Evolutionary conservation across 495 filamentous ascomycete species (phyloP).

Genomic region (Amphirosellinia nigrospora): DNA sequence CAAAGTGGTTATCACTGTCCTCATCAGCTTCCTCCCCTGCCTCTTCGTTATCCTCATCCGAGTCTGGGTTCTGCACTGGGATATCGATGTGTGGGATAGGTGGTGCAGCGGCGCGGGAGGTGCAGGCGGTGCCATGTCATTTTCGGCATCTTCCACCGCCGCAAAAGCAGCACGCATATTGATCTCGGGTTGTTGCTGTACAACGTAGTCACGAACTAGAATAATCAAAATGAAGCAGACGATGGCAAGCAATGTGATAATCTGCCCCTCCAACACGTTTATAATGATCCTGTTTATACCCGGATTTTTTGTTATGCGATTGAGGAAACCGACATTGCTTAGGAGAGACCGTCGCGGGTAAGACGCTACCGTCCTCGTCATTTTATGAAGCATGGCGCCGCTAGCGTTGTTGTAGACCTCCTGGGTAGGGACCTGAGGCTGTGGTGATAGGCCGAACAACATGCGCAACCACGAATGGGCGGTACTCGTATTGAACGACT

Average conservation of each 20-base stretch:
- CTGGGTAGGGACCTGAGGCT: conserved; percentile 25
- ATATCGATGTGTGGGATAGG: conserved; percentile 19
- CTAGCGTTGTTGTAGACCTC: conserved; percentile 28
- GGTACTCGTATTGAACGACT: conserved; percentile 36
- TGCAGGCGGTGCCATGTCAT: conserved; percentile 52
- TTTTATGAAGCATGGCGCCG: conserved; percentile 27
- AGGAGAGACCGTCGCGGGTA: conserved; percentile 58
- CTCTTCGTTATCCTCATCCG: conserved; percentile 28
- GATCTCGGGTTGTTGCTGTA: conserved; percentile 90
- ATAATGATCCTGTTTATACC: conserved; percentile 81
- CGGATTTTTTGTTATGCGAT: conserved; percentile 72
- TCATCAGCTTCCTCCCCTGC: conserved; percentile 25
- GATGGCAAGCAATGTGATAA: conserved; percentile 90
- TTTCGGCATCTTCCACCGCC: conserved; percentile 59
- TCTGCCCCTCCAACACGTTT: conserved; percentile 85
- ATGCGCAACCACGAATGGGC: conserved; percentile 39
- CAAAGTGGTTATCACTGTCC: background rate
- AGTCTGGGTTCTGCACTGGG: conserved; percentile 19
- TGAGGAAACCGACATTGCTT: conserved; percentile 74
- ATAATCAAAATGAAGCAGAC: conserved; percentile 94
- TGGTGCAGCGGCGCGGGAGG: background rate
- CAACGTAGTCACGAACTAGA: conserved; percentile 95
- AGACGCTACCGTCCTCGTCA: conserved; percentile 25
- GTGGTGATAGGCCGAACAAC: conserved; percentile 16
- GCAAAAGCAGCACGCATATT: conserved; percentile 64